phyloP scores from a whole-genome alignment of 108 stramenopile genomes.

The Poteriospumella lacustris region DNA sequence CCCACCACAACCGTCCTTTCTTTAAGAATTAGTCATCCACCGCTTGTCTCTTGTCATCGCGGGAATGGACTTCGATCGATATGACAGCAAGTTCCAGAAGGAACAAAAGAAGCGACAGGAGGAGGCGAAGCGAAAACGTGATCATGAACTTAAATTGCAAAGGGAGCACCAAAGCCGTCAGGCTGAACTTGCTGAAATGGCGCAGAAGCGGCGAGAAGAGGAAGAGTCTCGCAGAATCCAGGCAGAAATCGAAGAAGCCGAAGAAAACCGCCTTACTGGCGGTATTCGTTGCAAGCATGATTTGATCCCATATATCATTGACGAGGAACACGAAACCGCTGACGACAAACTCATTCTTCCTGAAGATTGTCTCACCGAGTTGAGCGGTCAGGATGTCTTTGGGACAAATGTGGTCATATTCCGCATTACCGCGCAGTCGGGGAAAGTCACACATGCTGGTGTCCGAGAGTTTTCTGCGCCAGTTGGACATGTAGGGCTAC shows the following conservation, averaged over 20 bases:
- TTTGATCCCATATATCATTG: neutral
- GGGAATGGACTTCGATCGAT: constrained; percentile 9
- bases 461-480: constrained; percentile 21
- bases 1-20: no score
- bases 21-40: no score
- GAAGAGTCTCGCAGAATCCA: neutral
- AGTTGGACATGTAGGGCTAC: neutral
- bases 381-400: constrained; percentile 22
- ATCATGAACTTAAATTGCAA: neutral
- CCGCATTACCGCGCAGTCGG: neutral
- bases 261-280: neutral
- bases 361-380: neutral
- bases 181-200: neutral
- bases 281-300: neutral
- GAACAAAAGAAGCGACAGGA: constrained; percentile 17
- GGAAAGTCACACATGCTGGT: neutral
- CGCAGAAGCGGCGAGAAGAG: neutral
- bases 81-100: neutral
- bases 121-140: neutral
- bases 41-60: no score
- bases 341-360: constrained; percentile 24
- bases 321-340: neutral
- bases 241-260: neutral
- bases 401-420: neutral
- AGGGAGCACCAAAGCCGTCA: neutral